These are phyloP conservation scores for Sinapis alba DNA, from an alignment of 441 rosid genomes.

Conservation along the genomic window DNA sequence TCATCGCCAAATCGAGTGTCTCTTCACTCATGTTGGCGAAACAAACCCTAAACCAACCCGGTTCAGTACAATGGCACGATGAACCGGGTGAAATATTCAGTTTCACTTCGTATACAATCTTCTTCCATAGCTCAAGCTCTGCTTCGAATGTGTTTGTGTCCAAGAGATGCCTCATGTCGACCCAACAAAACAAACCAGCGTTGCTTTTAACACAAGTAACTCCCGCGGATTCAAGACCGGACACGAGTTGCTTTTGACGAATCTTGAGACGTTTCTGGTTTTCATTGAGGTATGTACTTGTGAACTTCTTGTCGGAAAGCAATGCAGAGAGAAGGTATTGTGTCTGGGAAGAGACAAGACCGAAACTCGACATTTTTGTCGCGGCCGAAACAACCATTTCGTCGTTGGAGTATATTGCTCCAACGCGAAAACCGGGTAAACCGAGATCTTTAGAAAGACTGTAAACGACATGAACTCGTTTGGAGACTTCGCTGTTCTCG, in stretches of 20 bases:
- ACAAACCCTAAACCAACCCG: constrained; percentile 92
- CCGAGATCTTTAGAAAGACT: constrained; percentile 93
- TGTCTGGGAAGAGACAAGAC: constrained; percentile 95
- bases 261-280: constrained; percentile 63
- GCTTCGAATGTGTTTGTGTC: constrained; percentile 73
- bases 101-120: constrained; percentile 76
- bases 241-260: constrained; percentile 57
- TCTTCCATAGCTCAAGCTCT: constrained; percentile 84
- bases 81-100: constrained; percentile 86
- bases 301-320: constrained; percentile 80
- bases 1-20: constrained; percentile 66
- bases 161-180: constrained; percentile 83
- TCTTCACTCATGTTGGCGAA: constrained; percentile 90
- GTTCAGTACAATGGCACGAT: constrained; percentile 92
- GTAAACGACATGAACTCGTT: constrained; percentile 75
- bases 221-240: constrained; percentile 70
- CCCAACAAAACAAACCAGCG: constrained; percentile 89
- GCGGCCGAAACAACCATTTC: constrained; percentile 73
- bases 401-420: constrained; percentile 86
- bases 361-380: constrained; percentile 96
- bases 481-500: constrained; percentile 48
- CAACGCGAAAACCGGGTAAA: constrained; percentile 92
- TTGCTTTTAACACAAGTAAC: constrained; percentile 70
- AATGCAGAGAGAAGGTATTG: constrained; percentile 77
- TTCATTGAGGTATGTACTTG: constrained; percentile 60